Conservation (phyloP, 305 asterid species). For the Solanum hybrid region DNA sequence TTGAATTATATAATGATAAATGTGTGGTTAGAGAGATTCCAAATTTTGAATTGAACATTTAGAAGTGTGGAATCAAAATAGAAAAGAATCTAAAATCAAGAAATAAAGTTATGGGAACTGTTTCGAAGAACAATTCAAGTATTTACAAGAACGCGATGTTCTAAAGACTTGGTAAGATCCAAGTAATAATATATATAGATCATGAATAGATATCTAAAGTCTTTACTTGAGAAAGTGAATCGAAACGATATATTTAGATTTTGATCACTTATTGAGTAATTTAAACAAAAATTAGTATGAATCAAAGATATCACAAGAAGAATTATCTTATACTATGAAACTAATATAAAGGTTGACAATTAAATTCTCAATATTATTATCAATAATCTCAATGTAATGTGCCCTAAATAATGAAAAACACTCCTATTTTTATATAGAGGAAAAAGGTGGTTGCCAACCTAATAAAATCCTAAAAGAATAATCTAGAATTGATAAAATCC, state of each 20-base stretch:
- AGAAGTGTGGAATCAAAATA: neutral
- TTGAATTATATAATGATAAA: too few species aligned
- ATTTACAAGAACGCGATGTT: neutral
- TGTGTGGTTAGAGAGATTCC: neutral
- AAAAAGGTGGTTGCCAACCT: neutral
- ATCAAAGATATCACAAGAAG: too few species aligned
- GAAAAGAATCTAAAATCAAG: neutral
- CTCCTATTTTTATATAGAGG: too few species aligned
- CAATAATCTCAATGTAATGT: neutral
- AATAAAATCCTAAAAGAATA: neutral
- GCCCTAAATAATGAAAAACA: neutral
- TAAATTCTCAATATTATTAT: neutral
- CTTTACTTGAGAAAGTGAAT: neutral
- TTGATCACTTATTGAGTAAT: neutral
- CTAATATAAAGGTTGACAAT: neutral
- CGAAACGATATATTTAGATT: neutral
- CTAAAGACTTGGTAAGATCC: neutral
- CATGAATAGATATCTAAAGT: neutral
- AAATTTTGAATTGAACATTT: neutral
- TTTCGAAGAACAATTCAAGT: neutral
- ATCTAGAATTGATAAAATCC: neutral
- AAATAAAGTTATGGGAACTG: neutral
- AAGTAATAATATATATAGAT: neutral
- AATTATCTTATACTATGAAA: neutral
- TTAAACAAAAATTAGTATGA: too few species aligned